Evolutionary conservation across 208 protist genomes (phyloP), one percentile per base, ranked within the genome.

Genomic region (Acanthamoeba culbertsoni): DNA sequence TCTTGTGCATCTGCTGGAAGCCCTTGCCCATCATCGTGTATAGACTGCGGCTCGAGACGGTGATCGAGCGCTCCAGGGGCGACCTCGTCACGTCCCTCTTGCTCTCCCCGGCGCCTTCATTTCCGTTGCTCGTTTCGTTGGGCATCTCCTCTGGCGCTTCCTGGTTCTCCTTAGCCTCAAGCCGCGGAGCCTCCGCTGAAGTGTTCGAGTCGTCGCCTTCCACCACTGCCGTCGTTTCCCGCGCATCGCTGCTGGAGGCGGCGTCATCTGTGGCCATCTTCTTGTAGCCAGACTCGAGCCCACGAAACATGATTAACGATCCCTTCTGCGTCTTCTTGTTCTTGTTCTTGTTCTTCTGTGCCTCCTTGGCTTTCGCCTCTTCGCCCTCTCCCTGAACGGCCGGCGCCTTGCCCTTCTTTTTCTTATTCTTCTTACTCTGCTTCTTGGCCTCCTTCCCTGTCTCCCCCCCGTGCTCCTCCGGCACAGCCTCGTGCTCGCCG

Each of bases 21-120:
- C 68, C 68, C 42, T 48, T 79, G 16, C 68, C 68, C 68, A 79
- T 79, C 68, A 79, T 79, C 28, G 68, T 42, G 68, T 79, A 79
- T 18, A 79, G 26, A 42, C 26, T 79, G 26, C 68, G 68, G 42
- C 68, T 79, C 26, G 68, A 79, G 35, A 79, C 33, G 23, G 68
- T 79, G 35, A 79, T 28, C 68, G 68, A 79, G 23, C 68, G 68
- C 68, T 43, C 68, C 68, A 79, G 62, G 14, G 33, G 62, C 28
- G 28, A 4, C 62, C 40, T 68, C n/a, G n/a, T n/a, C n/a, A n/a
- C n/a, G n/a, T n/a, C 10, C 55, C 20, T 63, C 55, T 63, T 63
- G 16, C 26, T 23, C 55, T 23, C 55, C 55, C 31, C 55, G 23
- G 10, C 1, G 0, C 26, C 55, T 20, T 63, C 55, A 23, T 23